Base-by-base conservation (phyloP, 768 basidiomycete genomes). In the Tricholomella constricta region DNA sequence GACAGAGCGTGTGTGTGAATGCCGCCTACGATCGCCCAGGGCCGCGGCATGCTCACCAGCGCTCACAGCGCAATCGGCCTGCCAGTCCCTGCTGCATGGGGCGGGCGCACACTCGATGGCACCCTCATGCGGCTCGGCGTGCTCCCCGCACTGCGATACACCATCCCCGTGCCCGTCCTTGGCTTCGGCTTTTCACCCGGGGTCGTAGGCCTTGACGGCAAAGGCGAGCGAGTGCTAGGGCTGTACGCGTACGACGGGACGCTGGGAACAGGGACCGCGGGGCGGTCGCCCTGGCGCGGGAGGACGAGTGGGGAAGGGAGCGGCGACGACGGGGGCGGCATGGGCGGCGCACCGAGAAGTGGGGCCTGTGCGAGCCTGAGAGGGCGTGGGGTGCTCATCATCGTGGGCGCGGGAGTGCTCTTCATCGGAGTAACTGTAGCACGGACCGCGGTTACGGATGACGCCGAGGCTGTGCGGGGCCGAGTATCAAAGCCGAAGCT, bases 91-190 rank as follows among this genome's bases (percentile, higher is more conserved):
- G 36, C 3, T 19, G 36, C 36, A 17, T 3, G 36, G 10, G n/a
- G 36, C 36, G 4, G 6, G 2, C 8, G 9, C 38, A 22, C 38
- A 4, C 9, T 40, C 38, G 38, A 40, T 25, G 58, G 58, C 22
- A 59, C 7, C 37, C 58, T 55, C 54, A 59, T 56, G 49, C 50
- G 17, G 29, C 54, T 56, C 36, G 48, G 32, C 19, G 48, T 35
- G n/a, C 69, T 69, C 38, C 65, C 70, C 32, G 71, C 25, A 22
- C 29, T 80, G 40, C 80, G 74, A 61, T 88, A 88, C 32, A 73
- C 68, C 85, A 88, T 88, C n/a, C 85, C 85, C 10, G 85, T 84
- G 6, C 85, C 85, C 9, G 80, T 86, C 25, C 86, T 68, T 9
- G 86, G 84, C 56, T 70, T 78, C 17, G 81, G 82, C 14, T 73